These are phyloP conservation scores for Verticillium longisporum DNA, from an alignment of 2,329 filamentous ascomycete genomes.

Conservation along the genomic window DNA sequence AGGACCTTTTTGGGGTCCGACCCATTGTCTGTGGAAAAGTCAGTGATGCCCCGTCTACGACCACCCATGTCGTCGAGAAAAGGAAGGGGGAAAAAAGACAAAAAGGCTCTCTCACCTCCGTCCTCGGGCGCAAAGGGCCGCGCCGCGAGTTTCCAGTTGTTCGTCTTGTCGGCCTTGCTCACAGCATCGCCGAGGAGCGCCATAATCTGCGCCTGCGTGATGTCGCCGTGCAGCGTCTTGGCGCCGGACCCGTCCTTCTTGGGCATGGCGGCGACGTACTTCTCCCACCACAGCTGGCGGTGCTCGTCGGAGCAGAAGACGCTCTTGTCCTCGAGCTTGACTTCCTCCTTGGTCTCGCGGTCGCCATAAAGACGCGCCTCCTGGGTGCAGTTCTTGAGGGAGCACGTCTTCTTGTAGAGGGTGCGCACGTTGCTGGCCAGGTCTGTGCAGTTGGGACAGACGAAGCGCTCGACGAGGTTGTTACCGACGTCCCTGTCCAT, in stretches of 20 bases:
- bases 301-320: conserved; percentile 55
- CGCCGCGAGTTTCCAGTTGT: conserved; percentile 38
- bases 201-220: conserved; percentile 51
- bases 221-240: conserved; percentile 25
- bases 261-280: conserved; percentile 39
- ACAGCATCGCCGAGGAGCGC: conserved; percentile 38
- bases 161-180: conserved; percentile 27
- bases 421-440: conserved; percentile 37
- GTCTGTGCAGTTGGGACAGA: conserved; percentile 50
- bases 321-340: conserved; percentile 32
- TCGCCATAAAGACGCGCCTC: conserved; percentile 37
- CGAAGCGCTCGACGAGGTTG: conserved; percentile 62
- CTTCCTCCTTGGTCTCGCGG: conserved; percentile 4
- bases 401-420: conserved; percentile 54
- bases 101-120: conserved; percentile 9
- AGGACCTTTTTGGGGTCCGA: conserved; percentile 17
- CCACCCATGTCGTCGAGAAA: too few relatives aligned
- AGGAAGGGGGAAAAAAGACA: too few relatives aligned
- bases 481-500: conserved; percentile 69
- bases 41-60: neutral
- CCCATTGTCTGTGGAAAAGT: conserved; percentile 16
- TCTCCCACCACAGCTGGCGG: conserved; percentile 52
- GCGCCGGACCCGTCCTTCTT: conserved; percentile 27
- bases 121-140: conserved; percentile 30
- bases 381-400: conserved; percentile 38